Evolutionary conservation across 805 yeast species (phyloP).

Genomic region (Ogataea dorogensis): DNA sequence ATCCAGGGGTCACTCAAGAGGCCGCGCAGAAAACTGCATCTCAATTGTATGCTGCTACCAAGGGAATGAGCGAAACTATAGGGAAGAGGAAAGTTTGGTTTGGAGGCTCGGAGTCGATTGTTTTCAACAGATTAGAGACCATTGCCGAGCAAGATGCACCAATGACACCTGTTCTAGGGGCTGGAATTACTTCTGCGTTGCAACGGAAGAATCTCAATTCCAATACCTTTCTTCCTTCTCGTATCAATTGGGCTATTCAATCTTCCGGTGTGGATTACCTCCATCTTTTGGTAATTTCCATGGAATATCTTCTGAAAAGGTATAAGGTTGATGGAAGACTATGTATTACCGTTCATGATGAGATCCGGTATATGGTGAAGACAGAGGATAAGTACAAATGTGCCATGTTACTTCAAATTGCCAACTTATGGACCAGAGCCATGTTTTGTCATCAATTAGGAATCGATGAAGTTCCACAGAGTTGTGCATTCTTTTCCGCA

Average conservation of each 20-base stretch:
- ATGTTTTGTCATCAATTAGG: constrained; percentile 93
- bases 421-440: constrained; percentile 94
- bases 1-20: constrained; percentile 61
- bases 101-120: constrained; percentile 93
- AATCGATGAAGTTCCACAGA: constrained; percentile 84
- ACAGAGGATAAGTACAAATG: constrained; percentile 72
- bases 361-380: constrained; percentile 75
- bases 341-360: constrained; percentile 91
- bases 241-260: constrained; percentile 97
- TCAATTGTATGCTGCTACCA: constrained; percentile 73
- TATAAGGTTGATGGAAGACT: constrained; percentile 74
- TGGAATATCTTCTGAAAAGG: constrained; percentile 73
- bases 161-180: constrained; percentile 87
- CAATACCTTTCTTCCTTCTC: constrained; percentile 74
- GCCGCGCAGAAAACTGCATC: constrained; percentile 68
- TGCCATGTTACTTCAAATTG: constrained; percentile 81
- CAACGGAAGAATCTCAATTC: constrained; percentile 61
- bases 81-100: constrained; percentile 46
- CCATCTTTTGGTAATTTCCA: constrained; percentile 77
- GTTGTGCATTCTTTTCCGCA: constrained; percentile 92
- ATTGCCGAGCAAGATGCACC: constrained; percentile 83
- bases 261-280: constrained; percentile 97
- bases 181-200: constrained; percentile 87
- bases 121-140: constrained; percentile 84
- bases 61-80: constrained; percentile 53